Evolutionary conservation across 208 protist genomes (phyloP).

Genomic region (Wallacemonas sp.): DNA sequence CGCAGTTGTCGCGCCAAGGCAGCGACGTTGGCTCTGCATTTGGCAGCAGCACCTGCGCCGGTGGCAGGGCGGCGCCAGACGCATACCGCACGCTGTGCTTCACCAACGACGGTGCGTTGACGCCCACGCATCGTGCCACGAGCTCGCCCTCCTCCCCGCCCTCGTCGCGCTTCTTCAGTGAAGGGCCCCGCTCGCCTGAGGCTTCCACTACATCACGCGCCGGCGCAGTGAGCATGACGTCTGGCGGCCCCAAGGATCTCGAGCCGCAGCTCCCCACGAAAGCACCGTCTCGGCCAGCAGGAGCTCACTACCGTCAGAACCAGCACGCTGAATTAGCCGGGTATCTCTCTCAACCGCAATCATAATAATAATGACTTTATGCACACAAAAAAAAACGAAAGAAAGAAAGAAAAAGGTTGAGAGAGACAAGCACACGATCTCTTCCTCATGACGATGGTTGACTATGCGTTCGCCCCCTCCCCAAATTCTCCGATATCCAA

Average conservation of each 20-base stretch:
- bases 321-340: neutral
- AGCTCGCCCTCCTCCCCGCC: too few species aligned
- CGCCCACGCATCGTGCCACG: too few species aligned
- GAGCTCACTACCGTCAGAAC: neutral
- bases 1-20: neutral
- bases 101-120: neutral
- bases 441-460: too few species aligned
- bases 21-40: neutral
- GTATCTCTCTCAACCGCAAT: too few species aligned
- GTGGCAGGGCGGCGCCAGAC: too few species aligned
- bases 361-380: too few species aligned
- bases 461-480: too few species aligned
- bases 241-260: neutral
- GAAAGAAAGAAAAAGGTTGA: neutral
- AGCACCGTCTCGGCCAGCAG: neutral
- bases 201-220: too few species aligned
- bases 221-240: neutral
- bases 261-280: neutral
- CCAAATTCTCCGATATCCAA: too few species aligned
- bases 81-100: neutral
- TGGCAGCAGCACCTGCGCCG: neutral
- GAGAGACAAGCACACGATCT: too few species aligned
- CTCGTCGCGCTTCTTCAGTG: too few species aligned
- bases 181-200: too few species aligned
- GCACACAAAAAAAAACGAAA: constrained; percentile 1